Evolutionary conservation across 129 eudicot species (phyloP).

Genomic region (Apium graveolens): DNA sequence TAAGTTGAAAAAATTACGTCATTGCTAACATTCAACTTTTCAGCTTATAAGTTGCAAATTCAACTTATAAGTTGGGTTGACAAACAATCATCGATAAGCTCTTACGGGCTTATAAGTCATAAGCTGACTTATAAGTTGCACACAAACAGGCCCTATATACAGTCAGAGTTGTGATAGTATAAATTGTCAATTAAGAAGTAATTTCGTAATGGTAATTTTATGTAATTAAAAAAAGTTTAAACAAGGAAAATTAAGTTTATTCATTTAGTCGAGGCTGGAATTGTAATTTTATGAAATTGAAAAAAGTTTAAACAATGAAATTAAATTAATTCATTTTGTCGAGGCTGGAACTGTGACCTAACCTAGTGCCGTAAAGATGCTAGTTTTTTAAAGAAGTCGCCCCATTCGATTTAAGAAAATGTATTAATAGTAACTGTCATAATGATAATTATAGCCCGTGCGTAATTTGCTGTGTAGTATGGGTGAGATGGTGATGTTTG

Average conservation of each 20-base stretch:
- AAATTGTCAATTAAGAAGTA: neutral
- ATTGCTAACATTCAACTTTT: no score
- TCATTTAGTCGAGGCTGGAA: neutral
- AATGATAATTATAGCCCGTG: neutral
- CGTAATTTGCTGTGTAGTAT: neutral
- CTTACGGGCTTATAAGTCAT: no score
- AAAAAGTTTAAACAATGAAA: neutral
- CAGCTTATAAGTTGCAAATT: no score
- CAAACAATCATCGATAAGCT: no score
- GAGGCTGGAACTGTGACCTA: neutral
- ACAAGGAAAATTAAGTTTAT: neutral
- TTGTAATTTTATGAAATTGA: neutral
- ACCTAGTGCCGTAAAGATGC: neutral
- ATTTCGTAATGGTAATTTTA: neutral
- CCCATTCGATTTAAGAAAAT: neutral
- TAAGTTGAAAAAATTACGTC: no score
- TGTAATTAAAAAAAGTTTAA: neutral
- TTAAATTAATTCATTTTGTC: neutral
- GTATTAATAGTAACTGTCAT: neutral
- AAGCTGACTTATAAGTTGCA: no score
- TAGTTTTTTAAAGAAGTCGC: neutral
- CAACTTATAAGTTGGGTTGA: no score
- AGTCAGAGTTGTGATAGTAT: neutral
- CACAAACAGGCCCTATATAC: no score
- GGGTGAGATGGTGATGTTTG: neutral